A percentile compares a stretch with the other conserved stretches of the same genome.
These are phyloP conservation scores for Termitomyces sp. DNA, from an alignment of 768 basidiomycete species.

Conservation along the genomic window DNA sequence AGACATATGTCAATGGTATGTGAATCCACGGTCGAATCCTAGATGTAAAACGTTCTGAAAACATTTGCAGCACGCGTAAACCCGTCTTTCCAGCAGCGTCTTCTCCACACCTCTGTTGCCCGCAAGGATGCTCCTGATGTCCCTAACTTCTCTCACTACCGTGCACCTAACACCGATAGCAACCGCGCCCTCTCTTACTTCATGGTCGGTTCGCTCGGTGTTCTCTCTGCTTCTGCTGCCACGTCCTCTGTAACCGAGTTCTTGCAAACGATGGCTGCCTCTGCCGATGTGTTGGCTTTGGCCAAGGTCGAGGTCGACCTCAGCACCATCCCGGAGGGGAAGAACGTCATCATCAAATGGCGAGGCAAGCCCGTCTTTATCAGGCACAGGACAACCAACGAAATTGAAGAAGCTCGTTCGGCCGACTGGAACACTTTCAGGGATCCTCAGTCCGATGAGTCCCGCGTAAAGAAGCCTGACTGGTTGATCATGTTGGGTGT, in stretches of 20 bases:
- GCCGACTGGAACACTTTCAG: constrained; percentile 83
- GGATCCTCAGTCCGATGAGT: constrained; percentile 90
- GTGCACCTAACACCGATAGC: constrained; percentile 52
- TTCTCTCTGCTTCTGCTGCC: constrained; percentile 90
- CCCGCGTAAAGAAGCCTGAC: constrained; percentile 88
- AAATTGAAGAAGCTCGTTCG: constrained; percentile 88
- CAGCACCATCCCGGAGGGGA: constrained; percentile 87
- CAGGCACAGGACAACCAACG: constrained; percentile 85
- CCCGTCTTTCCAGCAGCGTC: constrained; percentile 55
- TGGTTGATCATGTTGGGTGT: constrained; percentile 93
- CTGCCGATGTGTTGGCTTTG: constrained; percentile 94
- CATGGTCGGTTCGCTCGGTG: constrained; percentile 88
- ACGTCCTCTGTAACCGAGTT: constrained; percentile 94
- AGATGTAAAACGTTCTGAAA: not conserved
- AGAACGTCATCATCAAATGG: constrained; percentile 98
- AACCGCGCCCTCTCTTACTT: constrained; percentile 84
- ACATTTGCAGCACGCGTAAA: constrained; percentile 43
- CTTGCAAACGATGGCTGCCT: constrained; percentile 93
- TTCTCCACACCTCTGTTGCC: constrained; percentile 71
- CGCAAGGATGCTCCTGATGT: constrained; percentile 72
- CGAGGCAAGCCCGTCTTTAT: constrained; percentile 99
- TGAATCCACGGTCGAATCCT: constrained; percentile 9
- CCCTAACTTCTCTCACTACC: constrained; percentile 86
- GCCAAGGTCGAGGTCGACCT: constrained; percentile 98
- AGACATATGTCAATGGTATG: constrained; percentile 60